A percentile compares a stretch with the other conserved stretches of the same genome.
These are phyloP conservation scores for Bipolaris bicolor DNA, from an alignment of 2,329 filamentous ascomycete genomes.

Conservation along the genomic window DNA sequence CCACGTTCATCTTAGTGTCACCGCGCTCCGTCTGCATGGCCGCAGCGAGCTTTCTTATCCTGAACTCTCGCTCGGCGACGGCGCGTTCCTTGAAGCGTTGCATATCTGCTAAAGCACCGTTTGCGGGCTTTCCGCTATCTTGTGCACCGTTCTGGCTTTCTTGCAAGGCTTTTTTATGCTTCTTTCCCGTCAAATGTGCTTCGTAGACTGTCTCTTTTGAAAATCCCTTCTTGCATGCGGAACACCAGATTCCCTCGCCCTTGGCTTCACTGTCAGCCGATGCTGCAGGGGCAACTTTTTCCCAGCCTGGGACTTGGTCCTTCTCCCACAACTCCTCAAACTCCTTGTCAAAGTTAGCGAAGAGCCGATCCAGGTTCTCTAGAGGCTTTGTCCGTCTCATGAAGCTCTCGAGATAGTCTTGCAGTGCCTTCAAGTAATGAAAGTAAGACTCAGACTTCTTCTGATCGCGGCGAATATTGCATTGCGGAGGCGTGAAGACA, in stretches of 20 bases:
- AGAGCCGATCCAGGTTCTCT: conserved; percentile 81
- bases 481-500: conserved; percentile 75
- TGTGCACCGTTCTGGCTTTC: conserved; percentile 56
- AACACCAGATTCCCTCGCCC: conserved; percentile 80
- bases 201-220: conserved; percentile 95
- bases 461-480: conserved; percentile 76
- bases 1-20: conserved; percentile 92
- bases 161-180: conserved; percentile 80
- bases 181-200: conserved; percentile 85
- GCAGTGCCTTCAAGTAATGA: conserved; percentile 80
- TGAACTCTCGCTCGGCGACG: conserved; percentile 86
- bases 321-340: conserved; percentile 84
- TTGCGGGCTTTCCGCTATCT: conserved; percentile 25
- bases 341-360: conserved; percentile 77
- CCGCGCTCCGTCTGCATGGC: conserved; percentile 86
- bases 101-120: conserved; percentile 27
- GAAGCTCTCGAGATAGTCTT: conserved; percentile 85
- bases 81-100: conserved; percentile 78
- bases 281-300: conserved; percentile 54
- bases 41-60: conserved; percentile 77
- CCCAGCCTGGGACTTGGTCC: conserved; percentile 81
- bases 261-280: conserved; percentile 58
- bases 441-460: conserved; percentile 95
- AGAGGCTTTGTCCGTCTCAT: conserved; percentile 83
- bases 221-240: conserved; percentile 92